These are phyloP conservation scores for Sporothrix brunneoviolacea DNA, from an alignment of 2,329 filamentous ascomycete genomes.

Conservation along the genomic window DNA sequence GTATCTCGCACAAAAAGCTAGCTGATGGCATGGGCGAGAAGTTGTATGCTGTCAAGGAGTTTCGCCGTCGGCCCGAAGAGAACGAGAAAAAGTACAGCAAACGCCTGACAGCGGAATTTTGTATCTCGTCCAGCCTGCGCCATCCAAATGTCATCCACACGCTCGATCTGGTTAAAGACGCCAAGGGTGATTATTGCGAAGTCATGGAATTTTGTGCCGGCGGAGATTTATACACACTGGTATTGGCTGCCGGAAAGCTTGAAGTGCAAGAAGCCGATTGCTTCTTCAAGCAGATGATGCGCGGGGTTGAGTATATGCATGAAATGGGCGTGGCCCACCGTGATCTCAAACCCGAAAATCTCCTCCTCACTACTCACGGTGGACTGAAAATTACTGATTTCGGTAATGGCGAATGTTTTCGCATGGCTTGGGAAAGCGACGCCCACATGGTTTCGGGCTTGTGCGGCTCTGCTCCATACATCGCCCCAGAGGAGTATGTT, in stretches of 20 bases:
- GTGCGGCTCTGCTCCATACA: constrained; percentile 94
- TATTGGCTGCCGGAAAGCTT: constrained; percentile 84
- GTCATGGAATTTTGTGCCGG: constrained; percentile 99
- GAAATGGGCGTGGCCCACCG: constrained; percentile 98
- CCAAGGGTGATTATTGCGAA: constrained; percentile 96
- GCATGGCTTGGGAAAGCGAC: constrained; percentile 98
- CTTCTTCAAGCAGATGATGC: constrained; percentile 99
- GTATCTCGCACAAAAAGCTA: constrained; percentile 93
- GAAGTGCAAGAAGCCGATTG: constrained; percentile 92
- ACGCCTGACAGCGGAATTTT: constrained; percentile 92
- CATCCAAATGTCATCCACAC: constrained; percentile 99
- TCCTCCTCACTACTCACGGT: constrained; percentile 86
- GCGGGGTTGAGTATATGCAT: constrained; percentile 97
- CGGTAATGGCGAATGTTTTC: constrained; percentile 97
- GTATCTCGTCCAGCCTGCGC: constrained; percentile 91
- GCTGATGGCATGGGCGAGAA: constrained; percentile 77
- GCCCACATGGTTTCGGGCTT: constrained; percentile 97
- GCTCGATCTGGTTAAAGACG: constrained; percentile 86
- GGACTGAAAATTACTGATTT: constrained; percentile 98
- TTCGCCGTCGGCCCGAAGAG: constrained; percentile 87
- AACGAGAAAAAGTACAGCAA: constrained; percentile 98
- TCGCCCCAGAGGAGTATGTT: constrained; percentile 91
- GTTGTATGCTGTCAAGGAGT: constrained; percentile 96
- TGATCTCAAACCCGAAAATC: constrained; percentile 93
- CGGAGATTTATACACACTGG: constrained; percentile 88